These are phyloP conservation scores for Babesia ovis DNA, from an alignment of 169 alveolate genomes.

Conservation along the genomic window DNA sequence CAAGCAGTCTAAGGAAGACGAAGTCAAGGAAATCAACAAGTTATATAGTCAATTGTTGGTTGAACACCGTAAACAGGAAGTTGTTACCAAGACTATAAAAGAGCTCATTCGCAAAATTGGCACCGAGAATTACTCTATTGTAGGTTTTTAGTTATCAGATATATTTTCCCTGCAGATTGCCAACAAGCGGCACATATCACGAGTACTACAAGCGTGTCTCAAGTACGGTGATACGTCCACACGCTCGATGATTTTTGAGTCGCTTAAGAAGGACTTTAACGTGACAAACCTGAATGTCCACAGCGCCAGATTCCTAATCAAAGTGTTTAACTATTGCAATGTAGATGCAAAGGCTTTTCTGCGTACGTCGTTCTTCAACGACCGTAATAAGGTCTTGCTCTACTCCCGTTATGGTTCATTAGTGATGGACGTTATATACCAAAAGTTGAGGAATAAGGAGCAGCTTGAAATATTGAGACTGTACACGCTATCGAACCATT, in stretches of 20 bases:
- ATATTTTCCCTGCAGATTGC: slow-evolving; percentile 11
- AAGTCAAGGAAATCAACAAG: slow-evolving; percentile 45
- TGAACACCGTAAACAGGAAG: slow-evolving; percentile 40
- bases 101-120: slow-evolving; percentile 21
- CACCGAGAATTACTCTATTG: slow-evolving; percentile 33
- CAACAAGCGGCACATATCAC: slow-evolving; percentile 52
- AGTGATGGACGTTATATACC: slow-evolving; percentile 64
- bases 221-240: slow-evolving; percentile 57
- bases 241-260: slow-evolving; percentile 28
- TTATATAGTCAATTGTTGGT: slow-evolving; percentile 44
- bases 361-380: slow-evolving; percentile 50
- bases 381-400: slow-evolving; percentile 20
- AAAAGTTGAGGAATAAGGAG: slow-evolving; percentile 54
- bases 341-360: slow-evolving; percentile 50
- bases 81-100: slow-evolving; percentile 22
- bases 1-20: slow-evolving; percentile 47
- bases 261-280: slow-evolving; percentile 34
- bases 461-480: slow-evolving; percentile 48
- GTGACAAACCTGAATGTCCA: slow-evolving; percentile 43
- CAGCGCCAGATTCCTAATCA: slow-evolving; percentile 52
- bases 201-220: slow-evolving; percentile 67
- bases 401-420: slow-evolving; percentile 57
- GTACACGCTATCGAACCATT: slow-evolving; percentile 52
- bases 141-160: not conserved
- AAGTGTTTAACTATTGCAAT: slow-evolving; percentile 63